phyloP scores from a whole-genome alignment of 2,329 filamentous ascomycete species.

The Westerdykella ornata region DNA sequence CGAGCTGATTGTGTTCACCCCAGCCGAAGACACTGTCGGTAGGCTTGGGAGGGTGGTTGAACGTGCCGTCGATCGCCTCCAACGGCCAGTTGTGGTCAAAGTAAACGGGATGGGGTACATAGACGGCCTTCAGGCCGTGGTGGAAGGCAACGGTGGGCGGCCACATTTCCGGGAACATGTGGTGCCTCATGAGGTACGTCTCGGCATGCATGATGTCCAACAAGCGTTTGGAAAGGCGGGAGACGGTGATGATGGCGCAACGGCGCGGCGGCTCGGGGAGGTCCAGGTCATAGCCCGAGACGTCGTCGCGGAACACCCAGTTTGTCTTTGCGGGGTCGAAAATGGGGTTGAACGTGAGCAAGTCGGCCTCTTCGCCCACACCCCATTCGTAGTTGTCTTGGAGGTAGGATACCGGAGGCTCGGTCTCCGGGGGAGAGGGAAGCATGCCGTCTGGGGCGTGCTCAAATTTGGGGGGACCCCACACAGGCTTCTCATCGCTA shows the following conservation, averaged over 20 bases:
- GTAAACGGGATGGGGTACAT: conserved; percentile 71
- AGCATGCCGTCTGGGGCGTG: conserved; percentile 44
- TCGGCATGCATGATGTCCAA: conserved; percentile 73
- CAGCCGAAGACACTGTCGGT: conserved; percentile 46
- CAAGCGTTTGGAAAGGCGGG: conserved; percentile 63
- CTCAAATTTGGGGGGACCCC: conserved; percentile 53
- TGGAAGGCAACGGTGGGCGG: conserved; percentile 65
- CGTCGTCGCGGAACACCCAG: conserved; percentile 64
- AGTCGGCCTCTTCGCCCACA: conserved; percentile 66
- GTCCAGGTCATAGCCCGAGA: conserved; percentile 58
- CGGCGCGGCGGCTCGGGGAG: conserved; percentile 59
- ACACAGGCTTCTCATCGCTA: conserved; percentile 49
- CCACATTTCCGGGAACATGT: conserved; percentile 73
- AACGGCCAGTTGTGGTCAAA: conserved; percentile 67
- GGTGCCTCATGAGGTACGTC: conserved; percentile 63
- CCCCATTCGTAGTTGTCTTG: conserved; percentile 68
- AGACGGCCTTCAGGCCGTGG: conserved; percentile 72
- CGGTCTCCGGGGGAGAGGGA: conserved; percentile 55
- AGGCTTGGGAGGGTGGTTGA: conserved; percentile 44
- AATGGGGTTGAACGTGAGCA: conserved; percentile 70
- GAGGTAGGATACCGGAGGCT: conserved; percentile 53
- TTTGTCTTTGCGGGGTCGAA: conserved; percentile 67
- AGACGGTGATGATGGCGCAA: conserved; percentile 71
- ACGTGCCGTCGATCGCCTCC: conserved; percentile 41
- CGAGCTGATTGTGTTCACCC: conserved; percentile 48